Conservation (phyloP, 306 rosid genomes). For the Elaeagnus macrophylla region DNA sequence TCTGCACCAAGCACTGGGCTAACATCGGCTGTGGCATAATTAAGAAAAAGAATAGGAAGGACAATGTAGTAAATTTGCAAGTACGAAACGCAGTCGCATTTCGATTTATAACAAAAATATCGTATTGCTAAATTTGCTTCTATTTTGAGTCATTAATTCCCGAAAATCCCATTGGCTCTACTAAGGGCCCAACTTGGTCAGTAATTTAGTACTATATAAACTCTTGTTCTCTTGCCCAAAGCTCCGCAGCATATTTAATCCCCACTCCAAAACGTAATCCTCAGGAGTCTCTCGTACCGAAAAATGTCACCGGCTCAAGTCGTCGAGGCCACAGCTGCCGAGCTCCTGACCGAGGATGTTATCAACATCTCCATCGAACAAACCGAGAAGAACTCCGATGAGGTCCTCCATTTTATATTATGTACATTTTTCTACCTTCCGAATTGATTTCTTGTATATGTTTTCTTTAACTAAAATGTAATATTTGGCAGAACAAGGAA, state of each 20-base stretch:
- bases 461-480: background rate
- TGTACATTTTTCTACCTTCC: background rate
- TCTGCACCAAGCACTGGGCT: conserved; percentile 85
- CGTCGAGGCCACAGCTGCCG: conserved; percentile 35
- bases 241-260: background rate
- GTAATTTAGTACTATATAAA: too few relatives aligned
- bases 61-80: too few relatives aligned
- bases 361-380: conserved; percentile 21
- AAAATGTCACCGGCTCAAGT: conserved; percentile 76
- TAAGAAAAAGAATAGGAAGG: too few relatives aligned
- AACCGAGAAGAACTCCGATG: conserved; percentile 27
- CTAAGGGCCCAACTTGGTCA: too few relatives aligned
- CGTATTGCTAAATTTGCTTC: too few relatives aligned
- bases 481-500: conserved; percentile 28
- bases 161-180: too few relatives aligned
- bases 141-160: too few relatives aligned
- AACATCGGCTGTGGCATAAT: conserved; percentile 83
- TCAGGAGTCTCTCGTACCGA: too few relatives aligned
- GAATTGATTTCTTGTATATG: background rate
- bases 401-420: conserved; percentile 20
- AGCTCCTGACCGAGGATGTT: conserved; percentile 21
- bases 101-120: too few relatives aligned
- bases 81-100: too few relatives aligned
- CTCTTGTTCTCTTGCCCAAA: background rate
- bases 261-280: conserved; percentile 16